These are phyloP conservation scores for Madurella mycetomatis DNA, from an alignment of 2,329 filamentous ascomycete genomes.

Conservation along the genomic window DNA sequence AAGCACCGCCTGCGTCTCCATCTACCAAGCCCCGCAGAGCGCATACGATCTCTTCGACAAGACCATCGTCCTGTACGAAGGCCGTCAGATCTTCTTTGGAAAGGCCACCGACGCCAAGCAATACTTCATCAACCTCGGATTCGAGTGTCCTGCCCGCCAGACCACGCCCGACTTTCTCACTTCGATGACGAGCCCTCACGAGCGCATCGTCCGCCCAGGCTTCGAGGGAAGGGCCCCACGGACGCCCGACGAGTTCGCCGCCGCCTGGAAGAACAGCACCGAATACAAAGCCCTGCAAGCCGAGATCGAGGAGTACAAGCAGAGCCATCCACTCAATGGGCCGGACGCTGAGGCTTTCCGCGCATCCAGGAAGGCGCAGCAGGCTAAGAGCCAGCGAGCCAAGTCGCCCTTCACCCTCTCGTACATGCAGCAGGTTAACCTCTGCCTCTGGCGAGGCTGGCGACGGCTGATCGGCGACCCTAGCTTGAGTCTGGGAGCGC, in stretches of 20 bases:
- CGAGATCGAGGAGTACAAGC: slow-evolving; percentile 55
- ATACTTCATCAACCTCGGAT: slow-evolving; percentile 65
- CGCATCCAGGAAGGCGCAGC: slow-evolving; percentile 48
- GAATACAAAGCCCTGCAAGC: slow-evolving; percentile 47
- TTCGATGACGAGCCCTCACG: slow-evolving; percentile 58
- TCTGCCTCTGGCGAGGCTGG: slow-evolving; percentile 80
- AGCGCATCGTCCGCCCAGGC: slow-evolving; percentile 52
- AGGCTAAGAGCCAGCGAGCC: slow-evolving; percentile 55
- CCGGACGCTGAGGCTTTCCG: slow-evolving; percentile 56
- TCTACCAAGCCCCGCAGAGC: slow-evolving; percentile 65
- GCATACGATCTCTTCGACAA: slow-evolving; percentile 64
- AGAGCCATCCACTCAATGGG: slow-evolving; percentile 48
- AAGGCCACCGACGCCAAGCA: slow-evolving; percentile 54
- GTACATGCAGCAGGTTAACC: slow-evolving; percentile 65
- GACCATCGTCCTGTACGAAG: slow-evolving; percentile 55
- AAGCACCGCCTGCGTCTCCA: slow-evolving; percentile 64
- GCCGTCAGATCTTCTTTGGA: slow-evolving; percentile 61
- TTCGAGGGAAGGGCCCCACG: slow-evolving; percentile 54
- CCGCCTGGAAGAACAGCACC: slow-evolving; percentile 52
- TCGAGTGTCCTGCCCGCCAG: slow-evolving; percentile 61
- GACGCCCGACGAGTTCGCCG: slow-evolving; percentile 59
- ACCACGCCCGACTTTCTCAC: slow-evolving; percentile 70
- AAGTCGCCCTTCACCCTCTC: slow-evolving; percentile 82
- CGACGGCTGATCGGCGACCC: slow-evolving; percentile 72
- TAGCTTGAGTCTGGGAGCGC: slow-evolving; percentile 63